Evolutionary conservation across 108 stramenopile species (phyloP).

Genomic region (Skeletonema tropicum): DNA sequence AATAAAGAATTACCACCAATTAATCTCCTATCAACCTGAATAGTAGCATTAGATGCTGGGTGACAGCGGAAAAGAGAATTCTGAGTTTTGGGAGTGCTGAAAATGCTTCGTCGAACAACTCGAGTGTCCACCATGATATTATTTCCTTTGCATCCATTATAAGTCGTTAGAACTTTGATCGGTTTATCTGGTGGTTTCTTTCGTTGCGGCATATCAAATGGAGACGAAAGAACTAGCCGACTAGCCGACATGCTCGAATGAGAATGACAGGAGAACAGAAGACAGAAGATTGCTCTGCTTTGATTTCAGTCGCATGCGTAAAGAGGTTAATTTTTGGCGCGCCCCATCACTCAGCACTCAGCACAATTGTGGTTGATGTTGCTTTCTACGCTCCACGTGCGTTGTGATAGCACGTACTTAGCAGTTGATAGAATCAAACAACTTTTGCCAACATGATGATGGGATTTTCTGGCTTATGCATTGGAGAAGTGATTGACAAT

Average conservation of each 20-base stretch:
- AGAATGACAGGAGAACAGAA: background rate
- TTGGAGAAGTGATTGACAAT: background rate
- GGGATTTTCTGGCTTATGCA: background rate
- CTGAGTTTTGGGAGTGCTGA: background rate
- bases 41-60: background rate
- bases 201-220: constrained; percentile 13
- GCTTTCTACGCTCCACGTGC: no score
- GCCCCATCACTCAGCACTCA: no score
- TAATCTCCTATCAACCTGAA: background rate
- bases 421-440: no score
- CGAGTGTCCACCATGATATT: constrained; percentile 12
- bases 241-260: no score
- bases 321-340: no score
- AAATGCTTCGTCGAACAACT: constrained; percentile 12
- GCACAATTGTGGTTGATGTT: no score
- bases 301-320: no score
- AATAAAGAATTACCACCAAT: background rate
- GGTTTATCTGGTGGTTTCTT: background rate
- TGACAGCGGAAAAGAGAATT: no score
- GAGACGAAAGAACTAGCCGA: constrained; percentile 26
- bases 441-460: background rate
- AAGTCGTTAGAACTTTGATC: background rate
- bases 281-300: background rate
- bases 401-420: no score
- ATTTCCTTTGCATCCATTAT: background rate